Evolutionary conservation across 768 basidiomycete species (phyloP), one percentile per base, ranked within the genome.

Genomic region (Mycena metata): DNA sequence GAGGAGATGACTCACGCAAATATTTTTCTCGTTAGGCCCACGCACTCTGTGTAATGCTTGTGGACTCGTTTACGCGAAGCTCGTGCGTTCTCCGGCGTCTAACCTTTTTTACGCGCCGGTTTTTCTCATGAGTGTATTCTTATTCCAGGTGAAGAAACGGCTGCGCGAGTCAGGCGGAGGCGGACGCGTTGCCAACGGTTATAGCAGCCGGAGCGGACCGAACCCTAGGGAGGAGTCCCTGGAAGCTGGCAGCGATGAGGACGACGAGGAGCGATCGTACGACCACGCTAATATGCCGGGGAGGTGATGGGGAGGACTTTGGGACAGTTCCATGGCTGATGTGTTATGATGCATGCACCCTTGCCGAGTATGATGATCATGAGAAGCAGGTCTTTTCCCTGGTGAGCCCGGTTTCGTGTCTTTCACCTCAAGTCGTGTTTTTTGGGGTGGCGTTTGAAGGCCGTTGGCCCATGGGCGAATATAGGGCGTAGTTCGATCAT

Each of bases 21-120:
- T 50, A 64, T 43, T 64, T n/a, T 69, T 74, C 50, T 73, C 70
- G 64, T 19, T 69, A 93, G 92, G 93, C 58, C 93, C 93, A 24
- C 86, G 93, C 76, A 94, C 93, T 61, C 81, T 95, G 60, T 95
- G 93, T 78, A 95, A 95, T 76, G 93, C 93, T 13, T 95, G 93
- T 78, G 93, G 93, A 60, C 87, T 95, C 71, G 93, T 95, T 67
- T 95, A 93, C 78, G 93, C 93, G 61, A 95, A 95, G 82, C 84
- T 94, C 79, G 92, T 94, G 78, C 76, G 90, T 85, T 26, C 19
- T 30, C 64, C 56, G 66, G 43, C 66, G 21, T 60, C 56, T 69
- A 30, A 62, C 57, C 50, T 61, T 52, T 43, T 60, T 45, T 41
- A 46, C 65, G 39, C 57, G 43, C 17, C 51, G 45, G 12, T 35